phyloP scores from a whole-genome alignment of 2,329 filamentous ascomycete species.

The Hyphodiscus sp. region DNA sequence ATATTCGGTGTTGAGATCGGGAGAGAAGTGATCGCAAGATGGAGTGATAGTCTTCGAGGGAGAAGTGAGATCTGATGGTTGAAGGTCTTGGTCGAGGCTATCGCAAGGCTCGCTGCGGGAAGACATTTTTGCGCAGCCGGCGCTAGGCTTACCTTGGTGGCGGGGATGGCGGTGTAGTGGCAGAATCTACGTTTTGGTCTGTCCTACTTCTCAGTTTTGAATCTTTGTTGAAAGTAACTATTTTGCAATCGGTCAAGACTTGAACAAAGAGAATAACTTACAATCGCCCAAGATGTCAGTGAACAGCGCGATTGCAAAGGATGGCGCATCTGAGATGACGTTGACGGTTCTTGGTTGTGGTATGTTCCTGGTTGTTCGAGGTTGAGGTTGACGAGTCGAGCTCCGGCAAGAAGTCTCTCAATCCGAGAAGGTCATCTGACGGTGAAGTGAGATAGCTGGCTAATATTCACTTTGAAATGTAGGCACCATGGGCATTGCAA shows the following conservation, averaged over 20 bases:
- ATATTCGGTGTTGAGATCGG: not conserved
- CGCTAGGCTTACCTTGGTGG: not conserved
- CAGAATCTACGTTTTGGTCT: not conserved
- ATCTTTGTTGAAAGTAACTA: not conserved
- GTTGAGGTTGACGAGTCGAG: not conserved
- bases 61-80: not conserved
- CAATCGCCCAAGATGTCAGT: constrained; percentile 6
- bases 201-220: not conserved
- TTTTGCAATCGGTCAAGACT: not conserved
- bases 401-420: not conserved
- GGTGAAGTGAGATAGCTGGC: not conserved
- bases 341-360: constrained; percentile 78
- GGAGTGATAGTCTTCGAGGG: not conserved
- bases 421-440: not conserved
- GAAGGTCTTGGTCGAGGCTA: not conserved
- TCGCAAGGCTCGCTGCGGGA: not conserved
- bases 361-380: constrained; percentile 36
- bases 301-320: constrained; percentile 1
- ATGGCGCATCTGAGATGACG: constrained; percentile 47
- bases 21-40: not conserved
- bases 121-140: not conserved
- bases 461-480: not conserved
- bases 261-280: not conserved
- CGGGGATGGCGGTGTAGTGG: not conserved
- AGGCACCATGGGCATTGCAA: constrained; percentile 83